Conservation (phyloP, 352 stramenopile species). For the Phytopythium delawarense region DNA sequence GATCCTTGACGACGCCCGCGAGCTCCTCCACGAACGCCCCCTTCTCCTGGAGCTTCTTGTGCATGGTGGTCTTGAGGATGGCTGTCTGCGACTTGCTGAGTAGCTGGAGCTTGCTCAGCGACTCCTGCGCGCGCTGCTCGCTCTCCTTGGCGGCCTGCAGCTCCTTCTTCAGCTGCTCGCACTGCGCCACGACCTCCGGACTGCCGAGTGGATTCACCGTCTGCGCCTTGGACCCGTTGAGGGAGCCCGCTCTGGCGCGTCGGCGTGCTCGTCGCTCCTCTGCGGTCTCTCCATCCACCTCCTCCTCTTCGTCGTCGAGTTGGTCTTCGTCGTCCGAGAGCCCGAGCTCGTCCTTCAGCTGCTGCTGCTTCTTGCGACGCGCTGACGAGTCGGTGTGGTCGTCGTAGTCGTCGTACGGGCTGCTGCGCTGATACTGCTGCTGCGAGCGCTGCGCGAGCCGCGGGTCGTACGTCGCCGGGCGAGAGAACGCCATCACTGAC, state of each 20-base stretch:
- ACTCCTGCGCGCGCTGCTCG: constrained; percentile 75
- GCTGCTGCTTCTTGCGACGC: constrained; percentile 50
- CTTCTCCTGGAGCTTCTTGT: constrained; percentile 75
- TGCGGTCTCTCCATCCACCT: constrained; percentile 1
- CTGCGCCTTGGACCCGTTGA: background rate
- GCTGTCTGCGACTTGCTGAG: constrained; percentile 82
- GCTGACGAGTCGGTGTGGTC: constrained; percentile 32
- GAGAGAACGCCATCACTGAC: constrained; percentile 62
- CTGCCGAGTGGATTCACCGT: background rate
- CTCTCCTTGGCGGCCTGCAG: constrained; percentile 52
- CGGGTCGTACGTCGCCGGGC: constrained; percentile 80
- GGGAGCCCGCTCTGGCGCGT: background rate
- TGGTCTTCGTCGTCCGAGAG: constrained; percentile 65
- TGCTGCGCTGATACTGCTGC: constrained; percentile 17
- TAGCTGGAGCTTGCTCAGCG: constrained; percentile 74
- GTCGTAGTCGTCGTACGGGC: constrained; percentile 40
- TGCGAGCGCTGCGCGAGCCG: constrained; percentile 59
- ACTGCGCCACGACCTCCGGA: constrained; percentile 27
- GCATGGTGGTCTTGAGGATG: constrained; percentile 82
- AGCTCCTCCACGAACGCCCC: constrained; percentile 65
- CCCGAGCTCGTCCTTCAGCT: constrained; percentile 79
- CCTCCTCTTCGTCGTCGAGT: constrained; percentile 14
- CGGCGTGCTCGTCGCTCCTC: background rate
- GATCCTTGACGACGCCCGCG: constrained; percentile 46
- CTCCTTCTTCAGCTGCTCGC: constrained; percentile 58